Evolutionary conservation across 768 basidiomycete genomes (phyloP).

Genomic region (Pleurotus tuber-regium): DNA sequence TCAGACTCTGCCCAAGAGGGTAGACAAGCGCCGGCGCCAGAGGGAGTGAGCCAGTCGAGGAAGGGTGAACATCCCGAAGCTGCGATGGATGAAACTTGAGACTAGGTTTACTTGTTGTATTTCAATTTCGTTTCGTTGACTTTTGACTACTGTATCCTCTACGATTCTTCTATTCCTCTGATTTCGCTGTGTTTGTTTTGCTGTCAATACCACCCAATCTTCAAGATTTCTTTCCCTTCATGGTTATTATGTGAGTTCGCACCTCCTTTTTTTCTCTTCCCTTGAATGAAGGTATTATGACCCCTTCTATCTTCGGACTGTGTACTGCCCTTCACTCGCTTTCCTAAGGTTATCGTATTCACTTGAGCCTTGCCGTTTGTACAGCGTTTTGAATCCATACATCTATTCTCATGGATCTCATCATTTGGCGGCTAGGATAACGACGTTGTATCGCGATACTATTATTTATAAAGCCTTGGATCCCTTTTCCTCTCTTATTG

Average conservation of each 20-base stretch:
- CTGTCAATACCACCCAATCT: constrained; percentile 5
- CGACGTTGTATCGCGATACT: not conserved
- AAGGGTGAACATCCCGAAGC: constrained; percentile 18
- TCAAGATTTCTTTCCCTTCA: constrained; percentile 4
- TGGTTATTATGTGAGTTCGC: constrained; percentile 6
- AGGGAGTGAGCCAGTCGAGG: constrained; percentile 8
- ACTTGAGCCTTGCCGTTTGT: not conserved
- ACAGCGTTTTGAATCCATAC: no score
- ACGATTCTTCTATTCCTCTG: not conserved
- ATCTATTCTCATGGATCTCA: not conserved
- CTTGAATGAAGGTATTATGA: not conserved
- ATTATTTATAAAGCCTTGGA: not conserved
- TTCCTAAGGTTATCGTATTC: not conserved
- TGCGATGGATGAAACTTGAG: constrained; percentile 13
- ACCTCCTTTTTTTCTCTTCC: not conserved
- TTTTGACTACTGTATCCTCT: constrained; percentile 1
- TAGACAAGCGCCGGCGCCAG: not conserved
- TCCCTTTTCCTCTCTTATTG: not conserved
- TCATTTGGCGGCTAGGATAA: not conserved
- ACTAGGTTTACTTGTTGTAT: constrained; percentile 10
- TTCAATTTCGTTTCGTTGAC: not conserved
- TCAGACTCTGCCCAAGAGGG: constrained; percentile 5
- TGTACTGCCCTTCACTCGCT: not conserved
- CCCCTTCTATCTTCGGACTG: not conserved
- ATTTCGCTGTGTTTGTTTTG: constrained; percentile 8